Percentiles rank a stretch among this genome's conserved stretches.
Conservation (phyloP, 495 filamentous ascomycete species). For the Annulohypoxylon maeteangense region DNA sequence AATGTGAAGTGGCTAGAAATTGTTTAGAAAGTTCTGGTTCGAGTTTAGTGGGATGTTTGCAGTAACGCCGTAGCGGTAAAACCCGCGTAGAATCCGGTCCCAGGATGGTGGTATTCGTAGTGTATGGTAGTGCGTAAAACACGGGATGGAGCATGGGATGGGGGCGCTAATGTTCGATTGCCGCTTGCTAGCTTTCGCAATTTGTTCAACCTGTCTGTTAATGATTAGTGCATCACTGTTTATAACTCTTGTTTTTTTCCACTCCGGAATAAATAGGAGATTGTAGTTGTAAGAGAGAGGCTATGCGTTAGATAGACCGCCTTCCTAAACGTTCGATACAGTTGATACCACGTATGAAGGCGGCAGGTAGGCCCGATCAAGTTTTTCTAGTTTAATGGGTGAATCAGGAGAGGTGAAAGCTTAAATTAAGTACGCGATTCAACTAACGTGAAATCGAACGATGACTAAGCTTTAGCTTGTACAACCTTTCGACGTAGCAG, state of each 20-base stretch:
- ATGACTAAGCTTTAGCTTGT: constrained; percentile 28
- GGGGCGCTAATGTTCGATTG: constrained; percentile 1
- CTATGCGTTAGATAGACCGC: background rate
- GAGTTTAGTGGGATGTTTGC: constrained; percentile 5
- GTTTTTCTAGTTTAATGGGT: constrained; percentile 5
- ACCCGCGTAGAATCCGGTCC: constrained; percentile 19
- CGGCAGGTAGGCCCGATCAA: background rate
- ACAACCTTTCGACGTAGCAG: background rate
- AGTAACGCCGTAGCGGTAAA: constrained; percentile 9
- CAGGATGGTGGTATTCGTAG: background rate
- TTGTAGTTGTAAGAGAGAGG: background rate
- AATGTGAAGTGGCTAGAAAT: background rate
- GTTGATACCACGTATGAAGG: background rate
- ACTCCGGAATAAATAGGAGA: background rate
- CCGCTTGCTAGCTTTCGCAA: background rate
- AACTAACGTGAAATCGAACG: constrained; percentile 33
- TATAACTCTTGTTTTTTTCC: background rate
- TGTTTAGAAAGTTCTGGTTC: background rate
- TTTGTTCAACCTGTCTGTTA: background rate
- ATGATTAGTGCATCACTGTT: background rate
- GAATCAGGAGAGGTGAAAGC: constrained; percentile 22
- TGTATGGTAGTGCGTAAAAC: background rate
- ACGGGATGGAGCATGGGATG: background rate
- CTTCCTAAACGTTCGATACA: constrained; percentile 18
- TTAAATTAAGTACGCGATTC: constrained; percentile 2